These are phyloP conservation scores for Ulmus americana DNA, from an alignment of 331 rosid genomes.

Conservation along the genomic window DNA sequence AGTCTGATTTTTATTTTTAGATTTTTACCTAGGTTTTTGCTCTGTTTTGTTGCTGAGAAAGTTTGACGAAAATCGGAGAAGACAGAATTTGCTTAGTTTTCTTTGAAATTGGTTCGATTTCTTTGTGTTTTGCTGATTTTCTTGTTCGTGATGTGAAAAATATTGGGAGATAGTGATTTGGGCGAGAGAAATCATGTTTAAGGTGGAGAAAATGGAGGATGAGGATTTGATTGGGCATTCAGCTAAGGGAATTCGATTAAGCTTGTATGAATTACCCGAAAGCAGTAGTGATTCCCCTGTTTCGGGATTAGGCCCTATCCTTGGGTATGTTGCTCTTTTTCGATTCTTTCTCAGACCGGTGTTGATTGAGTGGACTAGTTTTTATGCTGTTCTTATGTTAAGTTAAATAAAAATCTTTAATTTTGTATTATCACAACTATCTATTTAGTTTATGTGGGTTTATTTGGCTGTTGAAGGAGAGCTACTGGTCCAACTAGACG, in stretches of 20 bases:
- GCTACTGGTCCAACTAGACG: conserved; percentile 3
- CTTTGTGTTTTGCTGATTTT: background rate
- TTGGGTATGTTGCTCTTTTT: background rate
- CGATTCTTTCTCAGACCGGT: too few relatives aligned
- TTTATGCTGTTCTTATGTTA: too few relatives aligned
- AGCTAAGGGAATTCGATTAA: background rate
- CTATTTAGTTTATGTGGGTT: background rate
- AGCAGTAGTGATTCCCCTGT: background rate
- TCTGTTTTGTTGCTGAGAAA: background rate
- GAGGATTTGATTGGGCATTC: background rate
- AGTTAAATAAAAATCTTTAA: too few relatives aligned
- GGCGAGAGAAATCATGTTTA: background rate
- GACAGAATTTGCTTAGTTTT: background rate
- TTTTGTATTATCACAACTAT: background rate
- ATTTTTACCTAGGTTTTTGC: background rate
- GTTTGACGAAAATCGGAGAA: background rate
- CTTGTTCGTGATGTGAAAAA: background rate
- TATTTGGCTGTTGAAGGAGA: background rate
- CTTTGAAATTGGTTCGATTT: background rate
- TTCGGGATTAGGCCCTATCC: background rate
- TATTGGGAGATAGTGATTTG: background rate
- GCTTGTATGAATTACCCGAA: background rate
- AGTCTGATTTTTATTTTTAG: background rate
- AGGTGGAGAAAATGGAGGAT: background rate
- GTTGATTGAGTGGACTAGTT: too few relatives aligned